Percentiles rank a stretch among this genome's conserved stretches.
Conservation (phyloP, 352 stramenopile genomes). For the Phytophthora pluvialis region DNA sequence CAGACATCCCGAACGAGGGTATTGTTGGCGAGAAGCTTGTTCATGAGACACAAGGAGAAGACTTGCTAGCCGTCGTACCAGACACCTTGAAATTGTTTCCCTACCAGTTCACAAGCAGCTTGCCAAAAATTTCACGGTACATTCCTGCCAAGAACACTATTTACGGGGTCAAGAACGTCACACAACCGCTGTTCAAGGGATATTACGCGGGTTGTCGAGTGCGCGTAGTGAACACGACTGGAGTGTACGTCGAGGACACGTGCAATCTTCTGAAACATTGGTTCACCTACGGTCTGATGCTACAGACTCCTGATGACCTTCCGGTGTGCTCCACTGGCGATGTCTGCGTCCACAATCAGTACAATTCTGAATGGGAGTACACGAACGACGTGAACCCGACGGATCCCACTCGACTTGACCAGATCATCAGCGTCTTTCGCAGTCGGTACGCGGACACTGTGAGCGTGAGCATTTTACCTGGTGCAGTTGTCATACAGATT, state of each 20-base stretch:
- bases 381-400: constrained; percentile 7
- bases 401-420: constrained; percentile 14
- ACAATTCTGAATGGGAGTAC: constrained; percentile 31
- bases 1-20: constrained; percentile 29
- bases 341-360: constrained; percentile 31
- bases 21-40: constrained; percentile 22
- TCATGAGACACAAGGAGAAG: constrained; percentile 17
- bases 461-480: constrained; percentile 22
- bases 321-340: constrained; percentile 32
- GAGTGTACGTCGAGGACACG: constrained; percentile 32
- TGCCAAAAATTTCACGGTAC: constrained; percentile 25
- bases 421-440: constrained; percentile 38
- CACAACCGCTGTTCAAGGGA: constrained; percentile 27
- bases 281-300: constrained; percentile 23
- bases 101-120: constrained; percentile 28
- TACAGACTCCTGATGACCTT: constrained; percentile 29
- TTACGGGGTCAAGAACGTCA: constrained; percentile 22
- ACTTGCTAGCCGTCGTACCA: constrained; percentile 24
- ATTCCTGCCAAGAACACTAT: constrained; percentile 24
- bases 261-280: constrained; percentile 29
- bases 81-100: constrained; percentile 30
- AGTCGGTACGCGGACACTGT: constrained; percentile 34
- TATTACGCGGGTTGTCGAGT: constrained; percentile 35
- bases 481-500: constrained; percentile 27
- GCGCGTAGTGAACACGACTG: constrained; percentile 29